Conservation (phyloP, 768 basidiomycete genomes). For the Mycena galopus region DNA sequence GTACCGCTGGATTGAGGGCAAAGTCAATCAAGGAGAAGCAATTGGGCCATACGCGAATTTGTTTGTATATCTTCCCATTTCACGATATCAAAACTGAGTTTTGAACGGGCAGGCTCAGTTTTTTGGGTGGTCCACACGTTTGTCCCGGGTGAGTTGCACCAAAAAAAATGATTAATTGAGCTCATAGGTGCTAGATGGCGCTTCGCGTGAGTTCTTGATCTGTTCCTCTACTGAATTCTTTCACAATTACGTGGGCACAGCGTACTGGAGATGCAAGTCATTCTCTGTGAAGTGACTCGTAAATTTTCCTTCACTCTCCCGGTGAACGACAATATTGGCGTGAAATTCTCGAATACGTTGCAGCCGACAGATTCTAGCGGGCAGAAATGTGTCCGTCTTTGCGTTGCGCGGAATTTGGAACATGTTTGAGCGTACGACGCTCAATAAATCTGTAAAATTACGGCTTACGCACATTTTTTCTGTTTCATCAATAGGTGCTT, state of each 20-base stretch:
- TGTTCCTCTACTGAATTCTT: background rate
- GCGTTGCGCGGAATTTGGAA: slow-evolving; percentile 4
- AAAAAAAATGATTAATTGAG: background rate
- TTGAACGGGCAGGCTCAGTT: slow-evolving; percentile 1
- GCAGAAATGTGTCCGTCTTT: slow-evolving; percentile 8
- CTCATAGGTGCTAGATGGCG: slow-evolving; percentile 6
- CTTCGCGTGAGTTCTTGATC: slow-evolving; percentile 2
- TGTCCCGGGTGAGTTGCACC: slow-evolving; percentile 10
- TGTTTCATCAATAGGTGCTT: no score
- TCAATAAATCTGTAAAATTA: no score
- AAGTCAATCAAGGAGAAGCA: slow-evolving; percentile 4
- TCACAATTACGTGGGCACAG: background rate
- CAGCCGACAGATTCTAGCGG: slow-evolving; percentile 7
- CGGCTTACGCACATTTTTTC: no score
- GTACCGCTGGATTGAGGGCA: slow-evolving; percentile 4
- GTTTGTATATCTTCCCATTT: background rate
- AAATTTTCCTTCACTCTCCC: slow-evolving; percentile 8
- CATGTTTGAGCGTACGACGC: no score
- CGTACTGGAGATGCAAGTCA: slow-evolving; percentile 12
- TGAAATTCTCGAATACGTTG: slow-evolving; percentile 3
- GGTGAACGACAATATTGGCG: background rate
- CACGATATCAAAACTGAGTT: background rate
- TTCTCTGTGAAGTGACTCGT: slow-evolving; percentile 3
- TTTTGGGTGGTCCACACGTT: slow-evolving; percentile 17
- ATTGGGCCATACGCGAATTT: slow-evolving; percentile 18